A percentile compares a stretch with the other conserved stretches of the same genome.
Conservation (phyloP, 2,329 filamentous ascomycete species). For the Phialophora verrucosa region DNA sequence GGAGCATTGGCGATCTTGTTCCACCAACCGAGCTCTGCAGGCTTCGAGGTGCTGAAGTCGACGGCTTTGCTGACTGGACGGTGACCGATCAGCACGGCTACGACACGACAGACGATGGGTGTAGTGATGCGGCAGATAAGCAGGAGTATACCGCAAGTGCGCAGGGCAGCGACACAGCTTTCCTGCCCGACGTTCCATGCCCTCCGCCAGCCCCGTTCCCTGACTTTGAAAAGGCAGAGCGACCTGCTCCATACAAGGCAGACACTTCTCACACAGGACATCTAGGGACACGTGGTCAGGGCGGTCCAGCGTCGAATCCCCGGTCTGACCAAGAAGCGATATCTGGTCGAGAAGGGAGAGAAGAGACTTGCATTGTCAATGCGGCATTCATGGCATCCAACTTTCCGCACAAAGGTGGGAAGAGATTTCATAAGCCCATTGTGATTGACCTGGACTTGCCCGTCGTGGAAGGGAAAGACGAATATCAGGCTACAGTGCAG, state of each 20-base stretch:
- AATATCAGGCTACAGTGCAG: background rate
- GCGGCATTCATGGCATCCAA: constrained; percentile 74
- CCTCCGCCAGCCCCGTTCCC: constrained; percentile 24
- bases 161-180: constrained; percentile 42
- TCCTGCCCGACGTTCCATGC: constrained; percentile 23
- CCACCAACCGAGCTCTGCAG: constrained; percentile 1
- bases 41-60: constrained; percentile 34
- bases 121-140: background rate
- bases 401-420: constrained; percentile 66
- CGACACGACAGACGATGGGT: background rate
- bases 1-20: constrained; percentile 19
- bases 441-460: constrained; percentile 82
- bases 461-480: constrained; percentile 42
- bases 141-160: background rate
- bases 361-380: constrained; percentile 80
- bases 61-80: constrained; percentile 20
- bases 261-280: constrained; percentile 2
- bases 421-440: constrained; percentile 76
- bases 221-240: constrained; percentile 29
- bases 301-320: constrained; percentile 30
- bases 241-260: constrained; percentile 14
- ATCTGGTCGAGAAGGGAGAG: constrained; percentile 48
- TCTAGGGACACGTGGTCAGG: constrained; percentile 19
- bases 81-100: constrained; percentile 36
- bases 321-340: constrained; percentile 34